Evolutionary conservation across 164 flowering plant genomes (phyloP), one percentile per base, ranked within the genome.

Genomic region (Tinospora cordifolia): DNA sequence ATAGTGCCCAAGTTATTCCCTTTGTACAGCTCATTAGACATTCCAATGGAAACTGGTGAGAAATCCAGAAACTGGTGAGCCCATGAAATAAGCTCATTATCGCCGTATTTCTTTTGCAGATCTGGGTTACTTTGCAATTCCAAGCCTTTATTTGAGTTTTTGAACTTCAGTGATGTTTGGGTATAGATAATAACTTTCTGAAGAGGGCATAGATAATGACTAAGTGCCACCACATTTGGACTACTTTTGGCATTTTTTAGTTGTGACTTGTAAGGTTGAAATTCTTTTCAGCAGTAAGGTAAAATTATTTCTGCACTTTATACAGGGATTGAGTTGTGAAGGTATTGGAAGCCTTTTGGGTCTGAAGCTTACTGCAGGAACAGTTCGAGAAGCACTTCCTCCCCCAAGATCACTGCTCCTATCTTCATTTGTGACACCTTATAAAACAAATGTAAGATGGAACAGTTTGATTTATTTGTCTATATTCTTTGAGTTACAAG

Each of bases 391-490:
- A 68, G 82, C 87, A 69, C 86, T 91, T 73, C 90, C 95, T 39
- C 97, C 93, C 34, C 85, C 90, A 71, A 80, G 80, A 83, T 88
- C 93, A 30, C 72, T 76, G 72, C 88, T 91, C 57, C 67, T 86
- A 13, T 81, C n/a, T n/a, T n/a, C n/a, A n/a, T n/a, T n/a, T n/a
- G n/a, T n/a, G n/a, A n/a, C n/a, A n/a, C n/a, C n/a, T n/a, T n/a
- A n/a, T n/a, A n/a, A n/a, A n/a, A n/a, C n/a, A n/a, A n/a, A n/a
- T n/a, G n/a, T n/a, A n/a, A 76, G 87, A 74, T 62, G 13, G 3
- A 70, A 62, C 58, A 70, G 59, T 30, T 27, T 67, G 8, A 44
- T 58, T 30, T 60, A 10, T 60, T 10, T 19, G 58, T 68, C 11
- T 54, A 21, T 39, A 26, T 65, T 65, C 49, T 13, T 25, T 10